A percentile compares a stretch with the other conserved stretches of the same genome.
These are phyloP conservation scores for Plicaturopsis crispa DNA, from an alignment of 768 basidiomycete genomes.

Conservation along the genomic window DNA sequence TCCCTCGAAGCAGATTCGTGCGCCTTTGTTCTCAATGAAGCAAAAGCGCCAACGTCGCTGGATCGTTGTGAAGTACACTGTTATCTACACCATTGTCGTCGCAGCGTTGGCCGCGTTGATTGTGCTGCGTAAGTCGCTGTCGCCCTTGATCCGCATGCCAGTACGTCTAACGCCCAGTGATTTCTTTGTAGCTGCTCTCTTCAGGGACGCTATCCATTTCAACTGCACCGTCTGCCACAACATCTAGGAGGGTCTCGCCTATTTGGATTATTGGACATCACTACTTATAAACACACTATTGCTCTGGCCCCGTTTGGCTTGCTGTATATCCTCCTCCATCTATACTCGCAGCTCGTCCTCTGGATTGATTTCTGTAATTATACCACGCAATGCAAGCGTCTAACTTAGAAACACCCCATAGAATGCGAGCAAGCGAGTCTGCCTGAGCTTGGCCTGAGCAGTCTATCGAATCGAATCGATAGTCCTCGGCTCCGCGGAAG, in stretches of 20 bases:
- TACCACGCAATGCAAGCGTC: too few relatives aligned
- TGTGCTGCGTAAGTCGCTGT: conserved; percentile 58
- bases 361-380: too few relatives aligned
- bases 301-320: too few relatives aligned
- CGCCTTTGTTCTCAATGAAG: conserved; percentile 90
- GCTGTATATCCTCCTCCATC: too few relatives aligned
- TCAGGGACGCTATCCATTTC: conserved; percentile 73
- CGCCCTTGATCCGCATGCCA: conserved; percentile 1
- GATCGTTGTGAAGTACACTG: conserved; percentile 85
- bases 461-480: too few relatives aligned
- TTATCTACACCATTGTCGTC: conserved; percentile 75
- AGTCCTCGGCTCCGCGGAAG: too few relatives aligned
- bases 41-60: conserved; percentile 88
- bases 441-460: too few relatives aligned
- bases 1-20: conserved; percentile 88
- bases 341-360: too few relatives aligned
- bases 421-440: too few relatives aligned
- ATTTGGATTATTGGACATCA: too few relatives aligned
- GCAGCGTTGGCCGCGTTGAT: conserved; percentile 76
- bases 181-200: conserved; percentile 55
- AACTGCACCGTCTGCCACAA: conserved; percentile 79
- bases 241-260: conserved; percentile 51
- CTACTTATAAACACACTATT: conserved; percentile 14
- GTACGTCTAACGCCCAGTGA: conserved; percentile 11
- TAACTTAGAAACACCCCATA: too few relatives aligned